Percentiles rank a stretch among this genome's conserved stretches.
phyloP scores from a whole-genome alignment of 2,329 filamentous ascomycete species.

The Rhynchosporium agropyri region DNA sequence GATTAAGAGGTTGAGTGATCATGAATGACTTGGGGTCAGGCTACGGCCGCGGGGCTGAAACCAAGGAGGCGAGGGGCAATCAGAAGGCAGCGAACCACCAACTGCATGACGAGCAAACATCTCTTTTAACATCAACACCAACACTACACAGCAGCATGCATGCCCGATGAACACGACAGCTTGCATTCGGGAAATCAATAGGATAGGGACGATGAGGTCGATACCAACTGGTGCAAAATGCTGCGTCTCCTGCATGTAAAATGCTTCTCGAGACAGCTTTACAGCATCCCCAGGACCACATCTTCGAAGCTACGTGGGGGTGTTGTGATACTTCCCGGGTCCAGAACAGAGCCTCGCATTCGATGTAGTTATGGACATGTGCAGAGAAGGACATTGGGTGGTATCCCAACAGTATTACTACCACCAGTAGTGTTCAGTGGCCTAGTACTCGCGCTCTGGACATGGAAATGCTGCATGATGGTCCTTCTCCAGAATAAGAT shows the following conservation, averaged over 20 bases:
- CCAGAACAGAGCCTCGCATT: neutral
- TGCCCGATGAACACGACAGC: conserved; percentile 18
- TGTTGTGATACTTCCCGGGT: neutral
- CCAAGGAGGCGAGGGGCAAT: neutral
- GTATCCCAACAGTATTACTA: conserved; percentile 32
- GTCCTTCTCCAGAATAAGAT: conserved; percentile 79
- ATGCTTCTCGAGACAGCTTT: conserved; percentile 6
- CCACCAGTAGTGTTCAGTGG: conserved; percentile 67
- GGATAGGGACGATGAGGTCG: neutral
- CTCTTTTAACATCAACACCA: conserved; percentile 2
- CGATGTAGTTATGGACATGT: neutral
- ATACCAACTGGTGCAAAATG: conserved; percentile 20
- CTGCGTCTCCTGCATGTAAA: conserved; percentile 23
- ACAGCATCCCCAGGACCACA: neutral
- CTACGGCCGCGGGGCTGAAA: conserved; percentile 8
- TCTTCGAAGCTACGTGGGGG: conserved; percentile 3
- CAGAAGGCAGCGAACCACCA: conserved; percentile 4
- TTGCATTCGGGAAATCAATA: conserved; percentile 15
- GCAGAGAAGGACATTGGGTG: conserved; percentile 29
- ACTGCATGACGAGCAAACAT: conserved; percentile 1
- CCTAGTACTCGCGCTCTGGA: conserved; percentile 66
- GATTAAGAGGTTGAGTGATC: conserved; percentile 10
- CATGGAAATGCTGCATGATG: conserved; percentile 72
- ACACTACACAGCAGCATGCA: too few species aligned
- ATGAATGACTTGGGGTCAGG: conserved; percentile 2